These are phyloP conservation scores for Pseudogymnoascus sp. DNA, from an alignment of 2,329 filamentous ascomycete species.

Conservation along the genomic window DNA sequence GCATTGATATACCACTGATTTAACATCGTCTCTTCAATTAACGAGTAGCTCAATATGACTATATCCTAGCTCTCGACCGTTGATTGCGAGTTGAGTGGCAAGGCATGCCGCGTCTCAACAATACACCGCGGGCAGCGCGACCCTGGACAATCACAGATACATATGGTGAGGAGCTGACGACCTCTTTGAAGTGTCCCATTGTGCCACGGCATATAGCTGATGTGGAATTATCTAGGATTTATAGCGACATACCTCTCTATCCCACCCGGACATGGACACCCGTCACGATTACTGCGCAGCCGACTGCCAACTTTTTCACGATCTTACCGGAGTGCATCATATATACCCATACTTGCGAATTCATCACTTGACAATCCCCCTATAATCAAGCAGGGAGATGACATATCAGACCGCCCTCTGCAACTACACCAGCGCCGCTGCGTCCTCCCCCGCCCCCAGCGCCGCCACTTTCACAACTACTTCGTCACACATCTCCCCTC, in stretches of 20 bases:
- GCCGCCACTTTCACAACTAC: conserved; percentile 72
- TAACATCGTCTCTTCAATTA: not conserved
- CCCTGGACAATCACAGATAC: conserved; percentile 7
- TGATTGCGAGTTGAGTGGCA: not conserved
- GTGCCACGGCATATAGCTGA: conserved; percentile 2
- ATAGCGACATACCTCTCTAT: not conserved
- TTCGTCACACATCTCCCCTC: conserved; percentile 95
- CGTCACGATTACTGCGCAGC: conserved; percentile 1
- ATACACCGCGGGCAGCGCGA: not conserved
- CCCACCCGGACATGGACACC: not conserved
- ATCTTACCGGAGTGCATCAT: not conserved
- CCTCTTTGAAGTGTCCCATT: not conserved
- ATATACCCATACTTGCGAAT: conserved; percentile 9
- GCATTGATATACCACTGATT: not conserved
- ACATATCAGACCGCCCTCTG: not conserved
- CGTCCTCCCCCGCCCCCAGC: conserved; percentile 9
- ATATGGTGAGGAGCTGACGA: not conserved
- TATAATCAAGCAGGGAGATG: not conserved
- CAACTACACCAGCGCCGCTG: not conserved
- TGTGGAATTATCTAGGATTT: not conserved
- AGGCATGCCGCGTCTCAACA: conserved; percentile 9
- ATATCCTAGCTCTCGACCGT: not conserved
- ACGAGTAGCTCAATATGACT: not conserved
- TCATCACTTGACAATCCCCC: not conserved
- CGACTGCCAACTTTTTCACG: conserved; percentile 3